phyloP scores from a whole-genome alignment of 208 protist genomes.

The Crithidia fasciculata region DNA sequence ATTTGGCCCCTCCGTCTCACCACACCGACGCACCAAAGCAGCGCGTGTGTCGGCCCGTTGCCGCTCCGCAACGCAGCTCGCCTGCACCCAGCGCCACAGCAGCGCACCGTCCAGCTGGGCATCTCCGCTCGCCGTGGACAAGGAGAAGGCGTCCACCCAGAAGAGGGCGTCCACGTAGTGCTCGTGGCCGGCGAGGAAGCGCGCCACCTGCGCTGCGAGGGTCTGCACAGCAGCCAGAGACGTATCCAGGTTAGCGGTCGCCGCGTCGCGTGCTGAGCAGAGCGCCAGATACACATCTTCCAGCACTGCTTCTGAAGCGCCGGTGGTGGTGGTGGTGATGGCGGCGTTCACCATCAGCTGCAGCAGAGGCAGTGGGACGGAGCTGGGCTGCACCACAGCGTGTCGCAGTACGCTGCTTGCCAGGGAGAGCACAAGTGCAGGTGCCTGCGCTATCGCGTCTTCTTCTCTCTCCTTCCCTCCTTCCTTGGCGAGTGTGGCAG shows the following conservation, averaged over 20 bases:
- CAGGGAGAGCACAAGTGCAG: not conserved
- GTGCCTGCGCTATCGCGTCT: not conserved
- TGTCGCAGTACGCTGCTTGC: not conserved
- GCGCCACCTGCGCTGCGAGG: slow-evolving; percentile 16
- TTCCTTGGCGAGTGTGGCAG: not conserved
- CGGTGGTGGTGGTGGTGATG: not conserved
- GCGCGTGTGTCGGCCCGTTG: slow-evolving; percentile 13
- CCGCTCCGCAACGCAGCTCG: not conserved
- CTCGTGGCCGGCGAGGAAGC: slow-evolving; percentile 11
- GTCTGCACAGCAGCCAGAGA: not conserved
- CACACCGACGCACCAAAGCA: slow-evolving; percentile 4
- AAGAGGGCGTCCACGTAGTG: slow-evolving; percentile 15
- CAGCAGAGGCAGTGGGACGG: not conserved
- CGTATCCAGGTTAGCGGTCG: not conserved
- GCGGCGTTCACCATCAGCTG: not conserved
- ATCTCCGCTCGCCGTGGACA: not conserved
- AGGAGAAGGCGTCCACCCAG: slow-evolving; percentile 18
- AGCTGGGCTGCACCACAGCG: not conserved
- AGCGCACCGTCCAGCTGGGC: not conserved
- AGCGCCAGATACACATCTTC: not conserved
- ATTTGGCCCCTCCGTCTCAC: not conserved
- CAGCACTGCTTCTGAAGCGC: not conserved
- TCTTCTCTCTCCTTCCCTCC: not conserved
- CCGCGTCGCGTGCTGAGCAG: not conserved
- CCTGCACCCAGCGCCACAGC: slow-evolving; percentile 22